phyloP scores from a whole-genome alignment of 208 protist species.

The Acanthamoeba divionensis region DNA sequence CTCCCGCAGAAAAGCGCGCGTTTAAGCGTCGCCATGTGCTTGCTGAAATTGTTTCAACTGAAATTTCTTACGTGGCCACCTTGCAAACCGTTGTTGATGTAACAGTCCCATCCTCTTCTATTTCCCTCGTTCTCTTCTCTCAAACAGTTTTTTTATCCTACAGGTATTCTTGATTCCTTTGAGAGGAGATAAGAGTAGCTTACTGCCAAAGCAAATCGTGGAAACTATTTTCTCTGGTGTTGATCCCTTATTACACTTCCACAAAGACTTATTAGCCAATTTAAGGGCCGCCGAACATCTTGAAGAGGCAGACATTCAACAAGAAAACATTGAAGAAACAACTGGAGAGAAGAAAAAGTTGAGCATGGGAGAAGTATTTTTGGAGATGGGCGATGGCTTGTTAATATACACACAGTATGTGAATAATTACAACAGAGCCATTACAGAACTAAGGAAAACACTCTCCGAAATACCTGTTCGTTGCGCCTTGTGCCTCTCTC shows the following conservation, averaged over 20 bases:
- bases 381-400: conserved; percentile 47
- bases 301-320: background rate
- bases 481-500: too few species aligned
- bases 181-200: background rate
- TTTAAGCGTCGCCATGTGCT: conserved; percentile 14
- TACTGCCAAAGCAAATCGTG: background rate
- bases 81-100: conserved; percentile 34
- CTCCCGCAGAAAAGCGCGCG: background rate
- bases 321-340: background rate
- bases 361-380: conserved; percentile 23
- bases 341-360: background rate
- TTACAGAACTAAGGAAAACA: background rate
- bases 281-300: background rate
- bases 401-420: conserved; percentile 35
- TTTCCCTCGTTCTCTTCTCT: background rate
- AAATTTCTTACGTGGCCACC: conserved; percentile 1
- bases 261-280: background rate
- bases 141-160: background rate
- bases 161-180: conserved; percentile 32
- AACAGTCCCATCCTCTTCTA: background rate
- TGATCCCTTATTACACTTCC: background rate
- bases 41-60: conserved; percentile 37
- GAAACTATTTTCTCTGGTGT: conserved; percentile 41
- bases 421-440: background rate
- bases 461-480: too few species aligned